phyloP scores from a whole-genome alignment of 805 yeast species.

The Sungouiozyma ichnusensis region DNA sequence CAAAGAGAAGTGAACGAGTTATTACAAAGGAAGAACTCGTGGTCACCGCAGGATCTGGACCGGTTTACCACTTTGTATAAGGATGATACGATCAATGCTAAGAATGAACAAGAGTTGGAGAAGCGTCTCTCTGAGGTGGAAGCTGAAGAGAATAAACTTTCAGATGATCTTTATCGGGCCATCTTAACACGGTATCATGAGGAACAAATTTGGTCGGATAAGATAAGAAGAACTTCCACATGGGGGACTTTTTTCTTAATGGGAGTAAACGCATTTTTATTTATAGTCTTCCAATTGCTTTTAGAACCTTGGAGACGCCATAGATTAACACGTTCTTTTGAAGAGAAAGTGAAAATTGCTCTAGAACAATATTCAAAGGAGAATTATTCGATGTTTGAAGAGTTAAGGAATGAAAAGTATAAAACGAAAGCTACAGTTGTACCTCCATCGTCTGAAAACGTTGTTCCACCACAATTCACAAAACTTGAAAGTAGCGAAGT shows the following conservation, averaged over 20 bases:
- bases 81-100: conserved; percentile 67
- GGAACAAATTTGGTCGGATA: conserved; percentile 97
- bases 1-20: conserved; percentile 84
- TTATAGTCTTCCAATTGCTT: conserved; percentile 70
- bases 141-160: conserved; percentile 53
- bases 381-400: not conserved
- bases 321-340: conserved; percentile 73
- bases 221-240: conserved; percentile 84
- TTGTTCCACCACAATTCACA: not conserved
- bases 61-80: conserved; percentile 72
- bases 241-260: conserved; percentile 92
- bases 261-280: conserved; percentile 74
- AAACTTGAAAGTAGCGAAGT: too few species aligned
- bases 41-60: conserved; percentile 75
- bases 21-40: conserved; percentile 69
- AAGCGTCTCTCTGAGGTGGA: conserved; percentile 44
- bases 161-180: conserved; percentile 57
- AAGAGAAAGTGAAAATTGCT: conserved; percentile 56
- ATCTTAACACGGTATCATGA: conserved; percentile 87
- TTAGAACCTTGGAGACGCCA: conserved; percentile 93
- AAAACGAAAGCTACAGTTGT: not conserved
- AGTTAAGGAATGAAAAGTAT: not conserved
- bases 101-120: conserved; percentile 44
- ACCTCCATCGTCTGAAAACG: not conserved
- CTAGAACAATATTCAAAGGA: conserved; percentile 29